phyloP scores from a whole-genome alignment of 345 rosid species.

The Dipteronia sinensis region DNA sequence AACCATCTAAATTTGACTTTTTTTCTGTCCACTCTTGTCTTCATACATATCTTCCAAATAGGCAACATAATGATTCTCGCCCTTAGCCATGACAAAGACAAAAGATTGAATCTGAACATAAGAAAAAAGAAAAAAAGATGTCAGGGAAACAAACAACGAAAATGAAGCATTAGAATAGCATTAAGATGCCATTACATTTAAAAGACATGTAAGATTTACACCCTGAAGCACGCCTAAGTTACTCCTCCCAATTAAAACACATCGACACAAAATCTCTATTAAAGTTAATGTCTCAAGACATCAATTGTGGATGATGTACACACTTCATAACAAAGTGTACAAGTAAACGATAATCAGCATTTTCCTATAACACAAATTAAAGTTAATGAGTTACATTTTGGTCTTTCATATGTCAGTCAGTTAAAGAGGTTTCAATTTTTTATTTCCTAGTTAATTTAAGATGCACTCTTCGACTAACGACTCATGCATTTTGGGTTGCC shows the following conservation, averaged over 20 bases:
- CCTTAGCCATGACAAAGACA: conserved; percentile 93
- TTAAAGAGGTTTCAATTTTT: too few species aligned
- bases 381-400: background rate
- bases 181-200: background rate
- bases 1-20: conserved; percentile 98
- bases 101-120: conserved; percentile 75
- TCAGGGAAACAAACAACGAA: conserved; percentile 24
- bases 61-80: conserved; percentile 75
- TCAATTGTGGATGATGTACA: background rate
- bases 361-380: background rate
- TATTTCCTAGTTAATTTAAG: background rate
- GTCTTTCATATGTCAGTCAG: background rate
- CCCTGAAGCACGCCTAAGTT: background rate
- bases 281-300: background rate
- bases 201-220: background rate
- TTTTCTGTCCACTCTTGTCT: conserved; percentile 89
- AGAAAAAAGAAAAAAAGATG: conserved; percentile 3
- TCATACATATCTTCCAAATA: conserved; percentile 98
- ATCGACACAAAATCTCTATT: background rate
- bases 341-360: background rate
- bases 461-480: background rate
- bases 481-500: background rate
- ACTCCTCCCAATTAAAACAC: background rate
- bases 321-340: background rate
- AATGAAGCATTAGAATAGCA: background rate